Base-by-base conservation (phyloP, 208 protist genomes). In the Polymyxa betae region DNA sequence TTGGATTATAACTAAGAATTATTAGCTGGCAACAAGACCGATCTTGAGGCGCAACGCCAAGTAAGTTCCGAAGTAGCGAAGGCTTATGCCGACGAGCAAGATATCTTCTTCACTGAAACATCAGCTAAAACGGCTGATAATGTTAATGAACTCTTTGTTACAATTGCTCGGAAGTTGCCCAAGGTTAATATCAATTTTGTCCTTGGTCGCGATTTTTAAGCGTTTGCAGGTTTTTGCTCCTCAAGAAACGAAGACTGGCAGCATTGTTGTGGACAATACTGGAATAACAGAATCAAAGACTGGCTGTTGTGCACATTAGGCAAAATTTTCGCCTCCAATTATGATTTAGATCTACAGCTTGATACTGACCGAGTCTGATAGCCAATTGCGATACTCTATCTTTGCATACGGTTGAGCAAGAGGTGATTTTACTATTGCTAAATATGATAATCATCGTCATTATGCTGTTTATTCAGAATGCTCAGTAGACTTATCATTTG, bases 101-200 rank as follows among this genome's bases (percentile, higher is more conserved):
- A 93, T 38, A 91, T 97, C 0, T 92, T 97, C 32, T 97, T 97
- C 92, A 95, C 97, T 93, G 96, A 97, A 90, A 97, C 96, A 0
- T 95, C 93, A 0, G 96, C 96, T 20, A 97, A 97, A 91, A 96
- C 92, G 35, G 94, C 94, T 0, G 54, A 90, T 66, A 97, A 97
- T 77, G 95, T 97, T 0, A 96, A 94, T 64, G 96, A 97, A 90
- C 90, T 97, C 29, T 97, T 97, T 88, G 91, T 96, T 16, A 93
- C 92, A 35, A 97, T 97, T 43, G 96, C 88, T 92, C 45, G 64
- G n/a, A 89, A 89, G 64, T 66, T 89, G n/a, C 88, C 88, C 38
- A 89, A 89, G 88, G 54, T 66, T 29, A 66, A 29, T 29, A 66
- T 29, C 54, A 29, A 29, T 66, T 66, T 16, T 66, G 29, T 16